phyloP scores from a whole-genome alignment of 108 stramenopile species.

The Fragilariopsis cylindrus region DNA sequence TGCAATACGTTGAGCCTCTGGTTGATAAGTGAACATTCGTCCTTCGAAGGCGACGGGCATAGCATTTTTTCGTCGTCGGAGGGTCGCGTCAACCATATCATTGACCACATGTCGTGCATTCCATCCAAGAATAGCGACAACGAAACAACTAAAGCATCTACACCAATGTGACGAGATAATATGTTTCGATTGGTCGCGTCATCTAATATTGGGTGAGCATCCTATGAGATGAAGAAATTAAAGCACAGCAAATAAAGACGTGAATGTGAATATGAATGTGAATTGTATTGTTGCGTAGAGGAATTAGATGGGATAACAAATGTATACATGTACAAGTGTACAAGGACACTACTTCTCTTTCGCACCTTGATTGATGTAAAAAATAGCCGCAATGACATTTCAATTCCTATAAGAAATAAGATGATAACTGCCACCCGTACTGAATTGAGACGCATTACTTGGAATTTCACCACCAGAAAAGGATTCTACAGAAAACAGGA shows the following conservation, averaged over 20 bases:
- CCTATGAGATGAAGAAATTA: constrained; percentile 22
- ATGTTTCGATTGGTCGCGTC: constrained; percentile 63
- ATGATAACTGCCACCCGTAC: constrained; percentile 16
- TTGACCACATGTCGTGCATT: constrained; percentile 38
- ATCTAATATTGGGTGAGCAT: constrained; percentile 59
- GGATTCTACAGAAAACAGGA: constrained; percentile 26
- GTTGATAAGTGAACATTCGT: constrained; percentile 65
- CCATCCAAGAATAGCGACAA: constrained; percentile 56
- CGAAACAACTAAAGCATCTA: constrained; percentile 59
- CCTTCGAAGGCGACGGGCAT: constrained; percentile 45
- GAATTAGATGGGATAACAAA: neutral
- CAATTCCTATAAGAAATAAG: constrained; percentile 18
- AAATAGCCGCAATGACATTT: constrained; percentile 12
- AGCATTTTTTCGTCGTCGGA: constrained; percentile 26
- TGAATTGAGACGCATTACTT: neutral
- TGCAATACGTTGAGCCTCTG: constrained; percentile 49
- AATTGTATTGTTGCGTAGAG: neutral
- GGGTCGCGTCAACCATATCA: constrained; percentile 36
- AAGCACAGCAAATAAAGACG: neutral
- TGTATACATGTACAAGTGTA: neutral
- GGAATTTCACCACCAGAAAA: constrained; percentile 25
- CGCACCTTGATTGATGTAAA: constrained; percentile 23
- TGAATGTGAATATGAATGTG: constrained; percentile 2
- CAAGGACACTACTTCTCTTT: neutral
- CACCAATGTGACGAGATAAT: constrained; percentile 77